Percentiles rank a stretch among this genome's conserved stretches.
phyloP scores from a whole-genome alignment of 2,329 filamentous ascomycete species.

The Calonectria hongkongensis region DNA sequence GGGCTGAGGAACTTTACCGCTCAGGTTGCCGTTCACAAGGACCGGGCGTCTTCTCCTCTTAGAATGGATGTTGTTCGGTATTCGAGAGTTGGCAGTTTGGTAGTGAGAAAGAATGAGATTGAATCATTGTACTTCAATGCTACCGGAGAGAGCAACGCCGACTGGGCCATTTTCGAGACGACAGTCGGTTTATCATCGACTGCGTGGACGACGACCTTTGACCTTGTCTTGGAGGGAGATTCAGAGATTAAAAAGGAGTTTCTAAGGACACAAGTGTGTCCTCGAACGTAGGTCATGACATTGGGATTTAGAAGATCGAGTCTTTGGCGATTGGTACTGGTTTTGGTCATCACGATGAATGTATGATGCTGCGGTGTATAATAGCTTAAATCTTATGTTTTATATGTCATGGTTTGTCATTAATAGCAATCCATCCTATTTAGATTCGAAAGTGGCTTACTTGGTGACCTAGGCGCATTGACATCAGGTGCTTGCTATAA shows the following conservation, averaged over 20 bases:
- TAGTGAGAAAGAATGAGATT: slow-evolving; percentile 22
- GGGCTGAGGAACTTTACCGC: slow-evolving; percentile 33
- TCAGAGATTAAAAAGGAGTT: slow-evolving; percentile 37
- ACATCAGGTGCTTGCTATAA: too few species aligned
- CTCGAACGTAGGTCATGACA: background rate
- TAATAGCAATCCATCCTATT: background rate
- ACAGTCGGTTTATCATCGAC: slow-evolving; percentile 27
- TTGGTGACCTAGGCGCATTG: too few species aligned
- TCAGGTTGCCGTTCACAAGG: slow-evolving; percentile 20
- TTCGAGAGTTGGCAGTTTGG: slow-evolving; percentile 22
- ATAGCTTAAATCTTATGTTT: background rate
- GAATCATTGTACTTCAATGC: slow-evolving; percentile 30
- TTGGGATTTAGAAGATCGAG: background rate
- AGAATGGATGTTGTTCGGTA: slow-evolving; percentile 37
- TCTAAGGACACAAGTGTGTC: slow-evolving; percentile 40
- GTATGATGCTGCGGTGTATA: background rate
- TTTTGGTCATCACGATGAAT: background rate
- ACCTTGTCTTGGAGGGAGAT: slow-evolving; percentile 34
- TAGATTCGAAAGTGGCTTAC: too few species aligned
- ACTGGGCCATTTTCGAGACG: slow-evolving; percentile 35
- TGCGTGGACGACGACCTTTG: slow-evolving; percentile 44
- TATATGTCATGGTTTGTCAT: background rate
- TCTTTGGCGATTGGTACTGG: too few species aligned
- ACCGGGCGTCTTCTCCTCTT: slow-evolving; percentile 7
- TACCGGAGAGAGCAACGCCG: slow-evolving; percentile 24